Conservation (phyloP, 164 flowering plant genomes). For the Macadamia integrifolia region DNA sequence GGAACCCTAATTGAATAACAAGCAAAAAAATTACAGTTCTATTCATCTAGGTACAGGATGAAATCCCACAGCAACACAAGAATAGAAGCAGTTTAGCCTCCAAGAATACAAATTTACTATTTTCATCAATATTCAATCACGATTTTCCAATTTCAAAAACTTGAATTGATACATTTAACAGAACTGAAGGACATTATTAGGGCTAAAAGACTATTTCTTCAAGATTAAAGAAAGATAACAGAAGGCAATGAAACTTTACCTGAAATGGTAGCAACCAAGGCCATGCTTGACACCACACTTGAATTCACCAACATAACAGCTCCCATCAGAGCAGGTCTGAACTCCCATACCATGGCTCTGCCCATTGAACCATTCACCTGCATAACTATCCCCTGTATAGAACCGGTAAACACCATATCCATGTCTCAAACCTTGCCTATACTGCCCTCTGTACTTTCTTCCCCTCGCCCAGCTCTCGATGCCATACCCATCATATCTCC, state of each 20-base stretch:
- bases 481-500: conserved; percentile 36
- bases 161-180: too few relatives aligned
- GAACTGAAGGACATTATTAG: not conserved
- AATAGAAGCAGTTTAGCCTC: not conserved
- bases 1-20: too few relatives aligned
- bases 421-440: conserved; percentile 32
- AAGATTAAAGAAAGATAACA: not conserved
- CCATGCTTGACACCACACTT: conserved; percentile 41
- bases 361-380: conserved; percentile 38
- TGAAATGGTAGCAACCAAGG: conserved; percentile 41
- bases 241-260: conserved; percentile 12
- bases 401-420: conserved; percentile 36
- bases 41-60: not conserved
- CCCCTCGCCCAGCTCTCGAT: conserved; percentile 39
- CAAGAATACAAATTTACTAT: not conserved
- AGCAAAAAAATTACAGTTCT: not conserved
- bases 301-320: conserved; percentile 34
- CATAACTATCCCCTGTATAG: conserved; percentile 36
- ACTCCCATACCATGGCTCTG: conserved; percentile 39
- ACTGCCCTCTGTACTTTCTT: conserved; percentile 32
- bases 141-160: too few relatives aligned
- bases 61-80: not conserved
- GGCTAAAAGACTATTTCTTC: not conserved
- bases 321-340: conserved; percentile 38
- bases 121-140: not conserved